Percentiles rank a stretch among this genome's conserved stretches.
phyloP scores from a whole-genome alignment of 192 early-diverging fungal genomes.

The Obelidium mucronatum region DNA sequence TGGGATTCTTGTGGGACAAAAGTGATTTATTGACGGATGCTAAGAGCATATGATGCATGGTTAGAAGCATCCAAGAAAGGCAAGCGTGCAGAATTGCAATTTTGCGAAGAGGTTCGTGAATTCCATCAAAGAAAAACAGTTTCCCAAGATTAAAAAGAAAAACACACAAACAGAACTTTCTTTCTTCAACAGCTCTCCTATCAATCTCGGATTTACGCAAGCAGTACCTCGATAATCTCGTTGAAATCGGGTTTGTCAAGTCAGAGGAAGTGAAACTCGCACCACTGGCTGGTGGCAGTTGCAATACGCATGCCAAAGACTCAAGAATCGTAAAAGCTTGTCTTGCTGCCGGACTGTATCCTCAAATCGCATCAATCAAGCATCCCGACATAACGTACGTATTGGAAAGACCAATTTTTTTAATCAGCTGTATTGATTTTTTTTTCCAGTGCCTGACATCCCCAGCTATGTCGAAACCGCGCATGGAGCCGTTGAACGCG shows the following conservation, averaged over 20 bases:
- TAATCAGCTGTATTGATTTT: background rate
- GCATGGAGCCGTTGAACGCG: conserved; percentile 74
- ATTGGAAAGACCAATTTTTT: too few relatives aligned
- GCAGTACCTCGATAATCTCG: conserved; percentile 65
- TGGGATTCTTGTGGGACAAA: conserved; percentile 46
- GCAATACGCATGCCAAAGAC: conserved; percentile 66
- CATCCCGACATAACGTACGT: conserved; percentile 72
- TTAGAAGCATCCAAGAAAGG: conserved; percentile 31
- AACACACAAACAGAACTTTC: conserved; percentile 52
- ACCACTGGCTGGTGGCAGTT: conserved; percentile 39
- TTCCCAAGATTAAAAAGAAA: background rate
- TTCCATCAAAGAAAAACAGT: too few relatives aligned
- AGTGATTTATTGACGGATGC: conserved; percentile 76
- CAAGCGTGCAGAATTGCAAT: conserved; percentile 37
- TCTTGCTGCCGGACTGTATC: conserved; percentile 84
- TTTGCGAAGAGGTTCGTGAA: conserved; percentile 47
- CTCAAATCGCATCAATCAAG: conserved; percentile 77
- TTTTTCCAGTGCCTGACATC: background rate
- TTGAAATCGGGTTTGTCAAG: conserved; percentile 62
- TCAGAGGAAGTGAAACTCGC: conserved; percentile 5
- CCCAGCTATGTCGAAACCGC: conserved; percentile 63
- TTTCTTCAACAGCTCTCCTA: conserved; percentile 66
- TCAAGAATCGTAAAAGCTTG: conserved; percentile 73
- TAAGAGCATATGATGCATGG: conserved; percentile 56
- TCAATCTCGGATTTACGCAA: conserved; percentile 65